phyloP scores from a whole-genome alignment of 805 yeast species.

The Saturnispora hagleri region DNA sequence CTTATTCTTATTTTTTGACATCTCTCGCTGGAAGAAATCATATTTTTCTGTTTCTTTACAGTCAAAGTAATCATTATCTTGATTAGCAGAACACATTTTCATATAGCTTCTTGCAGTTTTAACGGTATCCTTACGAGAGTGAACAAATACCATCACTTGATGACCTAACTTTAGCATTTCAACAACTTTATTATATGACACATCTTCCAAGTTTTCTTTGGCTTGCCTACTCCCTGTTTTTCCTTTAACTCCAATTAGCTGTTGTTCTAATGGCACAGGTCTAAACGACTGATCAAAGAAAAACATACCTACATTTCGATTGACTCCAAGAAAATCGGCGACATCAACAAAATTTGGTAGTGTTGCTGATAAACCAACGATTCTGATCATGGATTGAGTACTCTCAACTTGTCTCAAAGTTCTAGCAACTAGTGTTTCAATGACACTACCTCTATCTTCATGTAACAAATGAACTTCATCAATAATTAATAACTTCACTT shows the following conservation, averaged over 20 bases:
- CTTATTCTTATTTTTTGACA: conserved; percentile 60
- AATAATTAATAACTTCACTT: conserved; percentile 77
- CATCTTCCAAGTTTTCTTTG: conserved; percentile 63
- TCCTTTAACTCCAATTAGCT: conserved; percentile 77
- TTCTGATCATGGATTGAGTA: conserved; percentile 85
- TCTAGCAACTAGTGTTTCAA: conserved; percentile 90
- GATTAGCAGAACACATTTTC: conserved; percentile 52
- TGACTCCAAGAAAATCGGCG: conserved; percentile 89
- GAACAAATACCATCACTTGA: conserved; percentile 96
- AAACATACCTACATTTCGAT: conserved; percentile 84
- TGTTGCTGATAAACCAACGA: conserved; percentile 92
- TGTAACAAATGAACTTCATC: conserved; percentile 96
- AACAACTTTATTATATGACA: conserved; percentile 66
- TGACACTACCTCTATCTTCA: conserved; percentile 96
- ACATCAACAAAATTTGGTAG: conserved; percentile 88
- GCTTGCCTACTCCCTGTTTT: conserved; percentile 70
- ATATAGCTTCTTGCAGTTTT: conserved; percentile 72
- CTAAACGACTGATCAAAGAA: conserved; percentile 89
- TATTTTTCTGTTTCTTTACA: conserved; percentile 36
- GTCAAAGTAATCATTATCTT: conserved; percentile 51
- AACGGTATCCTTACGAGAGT: conserved; percentile 87
- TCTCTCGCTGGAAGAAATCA: conserved; percentile 49
- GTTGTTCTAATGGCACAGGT: conserved; percentile 89
- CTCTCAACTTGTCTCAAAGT: conserved; percentile 92
- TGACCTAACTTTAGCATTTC: conserved; percentile 60